These are phyloP conservation scores for Raffaelea ambrosiae DNA, from an alignment of 2,329 filamentous ascomycete genomes.

Conservation along the genomic window DNA sequence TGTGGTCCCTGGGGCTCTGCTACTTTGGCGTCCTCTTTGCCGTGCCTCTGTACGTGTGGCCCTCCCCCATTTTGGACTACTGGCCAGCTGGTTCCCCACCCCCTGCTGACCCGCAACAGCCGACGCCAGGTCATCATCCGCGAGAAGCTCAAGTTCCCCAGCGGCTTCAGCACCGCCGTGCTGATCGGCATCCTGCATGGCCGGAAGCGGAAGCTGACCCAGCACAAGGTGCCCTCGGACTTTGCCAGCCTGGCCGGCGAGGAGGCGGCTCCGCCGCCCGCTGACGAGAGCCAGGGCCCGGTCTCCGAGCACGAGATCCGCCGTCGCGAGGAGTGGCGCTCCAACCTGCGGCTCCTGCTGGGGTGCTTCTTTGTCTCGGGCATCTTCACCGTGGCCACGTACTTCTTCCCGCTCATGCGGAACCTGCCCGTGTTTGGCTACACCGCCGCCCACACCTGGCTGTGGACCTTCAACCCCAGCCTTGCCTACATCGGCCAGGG, in stretches of 20 bases:
- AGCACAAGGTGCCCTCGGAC: slow-evolving; percentile 11
- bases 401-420: slow-evolving; percentile 79
- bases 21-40: slow-evolving; percentile 97
- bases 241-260: slow-evolving; percentile 20
- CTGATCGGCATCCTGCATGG: slow-evolving; percentile 89
- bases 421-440: slow-evolving; percentile 81
- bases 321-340: slow-evolving; percentile 27
- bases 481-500: slow-evolving; percentile 97
- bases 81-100: not conserved
- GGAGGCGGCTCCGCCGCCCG: not conserved
- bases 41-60: slow-evolving; percentile 57
- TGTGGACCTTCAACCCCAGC: slow-evolving; percentile 94
- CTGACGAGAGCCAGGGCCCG: not conserved
- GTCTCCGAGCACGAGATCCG: slow-evolving; percentile 18
- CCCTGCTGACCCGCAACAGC: slow-evolving; percentile 21
- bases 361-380: slow-evolving; percentile 52
- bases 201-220: slow-evolving; percentile 1
- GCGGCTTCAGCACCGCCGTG: slow-evolving; percentile 88
- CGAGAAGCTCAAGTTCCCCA: slow-evolving; percentile 89
- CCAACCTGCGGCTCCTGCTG: slow-evolving; percentile 46
- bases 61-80: not conserved
- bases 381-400: slow-evolving; percentile 70
- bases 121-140: slow-evolving; percentile 85
- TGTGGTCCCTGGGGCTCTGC: slow-evolving; percentile 89
- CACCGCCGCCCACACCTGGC: slow-evolving; percentile 67